Evolutionary conservation across 2,329 filamentous ascomycete genomes (phyloP).

Genomic region (Ilyonectria sp.): DNA sequence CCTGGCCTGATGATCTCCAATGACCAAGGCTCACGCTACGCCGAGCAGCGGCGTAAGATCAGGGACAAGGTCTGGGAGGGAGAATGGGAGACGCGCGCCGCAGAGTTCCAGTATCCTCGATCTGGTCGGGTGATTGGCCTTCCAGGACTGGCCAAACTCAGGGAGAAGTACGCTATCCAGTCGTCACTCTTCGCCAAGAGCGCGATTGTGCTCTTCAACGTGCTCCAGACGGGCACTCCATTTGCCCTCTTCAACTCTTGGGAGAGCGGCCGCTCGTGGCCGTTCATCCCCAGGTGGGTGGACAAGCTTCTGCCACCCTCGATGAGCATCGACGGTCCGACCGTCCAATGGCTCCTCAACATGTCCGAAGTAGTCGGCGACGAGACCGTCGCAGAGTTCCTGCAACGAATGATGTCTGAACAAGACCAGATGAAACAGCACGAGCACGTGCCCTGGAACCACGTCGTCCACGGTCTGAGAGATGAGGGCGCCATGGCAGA

Average conservation of each 20-base stretch:
- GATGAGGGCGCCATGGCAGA: conserved; percentile 53
- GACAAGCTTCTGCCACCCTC: conserved; percentile 52
- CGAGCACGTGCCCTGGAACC: conserved; percentile 55
- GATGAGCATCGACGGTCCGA: conserved; percentile 57
- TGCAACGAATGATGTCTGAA: conserved; percentile 48
- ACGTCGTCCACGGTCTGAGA: conserved; percentile 48
- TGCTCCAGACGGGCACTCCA: conserved; percentile 49
- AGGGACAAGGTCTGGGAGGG: conserved; percentile 50
- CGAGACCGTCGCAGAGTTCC: conserved; percentile 49
- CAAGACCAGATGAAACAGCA: conserved; percentile 45
- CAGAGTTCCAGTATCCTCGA: conserved; percentile 50
- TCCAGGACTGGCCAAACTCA: conserved; percentile 43
- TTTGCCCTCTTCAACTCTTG: conserved; percentile 54
- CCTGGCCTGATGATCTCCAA: conserved; percentile 54
- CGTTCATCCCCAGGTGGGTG: conserved; percentile 56
- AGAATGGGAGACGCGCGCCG: conserved; percentile 45
- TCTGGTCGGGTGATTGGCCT: conserved; percentile 50
- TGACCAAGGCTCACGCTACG: conserved; percentile 43
- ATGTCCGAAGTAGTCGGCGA: conserved; percentile 45
- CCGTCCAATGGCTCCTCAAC: conserved; percentile 55
- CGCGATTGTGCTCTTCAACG: conserved; percentile 54
- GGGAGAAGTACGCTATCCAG: conserved; percentile 38
- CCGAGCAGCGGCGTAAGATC: conserved; percentile 37
- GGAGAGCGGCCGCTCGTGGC: conserved; percentile 55
- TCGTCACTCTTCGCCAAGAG: conserved; percentile 51